phyloP scores from a whole-genome alignment of 345 rosid species.

The Triadica sebifera region DNA sequence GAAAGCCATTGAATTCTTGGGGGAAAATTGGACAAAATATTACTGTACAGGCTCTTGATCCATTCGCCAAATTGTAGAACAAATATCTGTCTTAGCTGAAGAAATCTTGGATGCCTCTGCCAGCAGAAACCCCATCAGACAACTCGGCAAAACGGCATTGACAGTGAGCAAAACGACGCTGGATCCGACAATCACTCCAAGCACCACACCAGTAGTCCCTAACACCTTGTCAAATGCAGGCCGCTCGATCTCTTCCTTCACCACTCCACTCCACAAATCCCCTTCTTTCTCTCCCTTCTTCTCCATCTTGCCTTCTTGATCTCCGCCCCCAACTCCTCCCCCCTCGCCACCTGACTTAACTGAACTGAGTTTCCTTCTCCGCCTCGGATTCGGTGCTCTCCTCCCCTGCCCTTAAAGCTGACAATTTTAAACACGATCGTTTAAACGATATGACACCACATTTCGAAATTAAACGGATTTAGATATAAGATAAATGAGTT shows the following conservation, averaged over 20 bases:
- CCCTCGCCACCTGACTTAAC: constrained; percentile 31
- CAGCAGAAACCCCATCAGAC: constrained; percentile 73
- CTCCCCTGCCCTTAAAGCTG: no score
- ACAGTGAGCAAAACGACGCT: constrained; percentile 84
- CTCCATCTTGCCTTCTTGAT: constrained; percentile 70
- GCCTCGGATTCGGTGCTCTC: constrained; percentile 40
- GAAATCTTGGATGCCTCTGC: constrained; percentile 85
- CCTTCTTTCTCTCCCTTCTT: constrained; percentile 50
- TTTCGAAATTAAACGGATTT: no score
- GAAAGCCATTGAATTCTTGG: background rate
- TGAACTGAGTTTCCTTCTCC: background rate
- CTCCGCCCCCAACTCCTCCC: constrained; percentile 61
- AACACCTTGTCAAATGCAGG: constrained; percentile 79
- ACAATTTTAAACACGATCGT: no score
- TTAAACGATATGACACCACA: no score
- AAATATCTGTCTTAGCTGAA: constrained; percentile 38
- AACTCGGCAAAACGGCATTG: constrained; percentile 87
- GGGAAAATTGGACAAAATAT: background rate
- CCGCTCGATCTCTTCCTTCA: constrained; percentile 95
- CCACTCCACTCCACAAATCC: constrained; percentile 63
- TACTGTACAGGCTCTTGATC: background rate
- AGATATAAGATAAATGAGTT: no score
- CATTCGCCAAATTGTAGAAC: background rate
- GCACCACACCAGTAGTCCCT: constrained; percentile 83
- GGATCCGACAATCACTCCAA: constrained; percentile 91